Evolutionary conservation across 495 filamentous ascomycete species (phyloP), one percentile per base, ranked within the genome.

Genomic region (Penicillium arizonense): DNA sequence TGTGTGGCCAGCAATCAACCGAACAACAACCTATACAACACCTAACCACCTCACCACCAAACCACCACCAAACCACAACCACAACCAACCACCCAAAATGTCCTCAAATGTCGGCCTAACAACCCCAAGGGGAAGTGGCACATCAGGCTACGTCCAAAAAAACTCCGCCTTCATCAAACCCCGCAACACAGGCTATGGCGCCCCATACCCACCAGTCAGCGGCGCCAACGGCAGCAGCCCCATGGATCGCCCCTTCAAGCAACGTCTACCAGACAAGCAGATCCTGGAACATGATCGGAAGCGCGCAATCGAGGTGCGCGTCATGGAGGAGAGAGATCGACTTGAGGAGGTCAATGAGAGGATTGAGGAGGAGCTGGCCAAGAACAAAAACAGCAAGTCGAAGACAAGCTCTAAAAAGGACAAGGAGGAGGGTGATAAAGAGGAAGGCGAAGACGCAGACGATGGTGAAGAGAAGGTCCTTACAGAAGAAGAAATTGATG

Each of bases 21-120:
- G 12, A 11, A 47, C 26, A 13, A 35, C 24, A 32, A 48, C 38
- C 16, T 28, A 30, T 30, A 36, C 28, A 45, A 18, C 30, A 13
- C 16, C 16, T 18, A n/a, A 43, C 14, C 40, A 34, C 18, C 47
- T 39, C 32, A 55, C 9, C 9, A 32, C 30, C 12, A 35, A 47
- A 46, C 30, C 23, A 43, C 40, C 30, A 52, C 16, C 16, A 44
- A 35, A 44, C 35, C 18, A 16, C 10, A 35, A 34, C 51, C 24
- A 52, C 50, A 20, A 44, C 38, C 1, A 38, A 26, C 47, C n/a
- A 55, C 32, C 26, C 26, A 61, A 40, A 39, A 98, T 97, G 94
- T 93, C 93, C 50, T 91, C 91, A 53, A 99, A 99, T 78, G 95
- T 99, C 73, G 95, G 95, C 55, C 91, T 99, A 64, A 80, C 88